Conservation (phyloP, 2,329 filamentous ascomycete genomes). For the Beauveria rudraprayagi region DNA sequence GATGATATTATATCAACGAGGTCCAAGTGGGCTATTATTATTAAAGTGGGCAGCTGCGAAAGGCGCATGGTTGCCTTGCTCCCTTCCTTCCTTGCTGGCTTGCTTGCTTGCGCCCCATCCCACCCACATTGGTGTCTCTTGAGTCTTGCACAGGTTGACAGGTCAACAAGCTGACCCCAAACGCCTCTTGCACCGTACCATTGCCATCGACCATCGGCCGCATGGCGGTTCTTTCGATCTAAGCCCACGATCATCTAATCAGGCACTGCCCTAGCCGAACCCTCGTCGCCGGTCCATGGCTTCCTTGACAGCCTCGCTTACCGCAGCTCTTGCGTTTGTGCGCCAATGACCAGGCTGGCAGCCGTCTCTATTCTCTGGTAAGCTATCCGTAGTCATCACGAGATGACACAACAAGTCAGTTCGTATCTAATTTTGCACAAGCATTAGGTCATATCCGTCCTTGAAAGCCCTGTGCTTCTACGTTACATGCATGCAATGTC, state of each 20-base stretch:
- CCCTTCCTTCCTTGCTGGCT: neutral
- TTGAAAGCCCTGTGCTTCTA: neutral
- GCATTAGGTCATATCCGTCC: neutral
- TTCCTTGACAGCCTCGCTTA: neutral
- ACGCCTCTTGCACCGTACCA: neutral
- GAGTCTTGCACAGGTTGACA: no score
- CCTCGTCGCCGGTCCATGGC: neutral
- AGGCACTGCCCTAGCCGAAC: neutral
- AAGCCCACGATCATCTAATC: neutral
- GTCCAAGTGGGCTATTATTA: no score
- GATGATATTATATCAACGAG: no score
- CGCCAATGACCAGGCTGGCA: neutral
- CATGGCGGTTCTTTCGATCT: neutral
- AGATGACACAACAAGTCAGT: neutral
- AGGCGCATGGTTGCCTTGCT: neutral
- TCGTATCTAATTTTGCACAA: neutral
- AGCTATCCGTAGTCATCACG: no score
- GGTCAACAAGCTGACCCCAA: neutral
- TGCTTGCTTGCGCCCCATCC: neutral
- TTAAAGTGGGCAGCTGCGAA: neutral
- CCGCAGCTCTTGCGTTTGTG: neutral
- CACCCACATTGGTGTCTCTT: no score
- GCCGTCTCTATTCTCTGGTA: neutral
- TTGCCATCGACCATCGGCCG: neutral
- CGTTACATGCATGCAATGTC: constrained; percentile 3